Conservation (phyloP, 169 alveolate species). For the Pseudocohnilembus persalinus region DNA sequence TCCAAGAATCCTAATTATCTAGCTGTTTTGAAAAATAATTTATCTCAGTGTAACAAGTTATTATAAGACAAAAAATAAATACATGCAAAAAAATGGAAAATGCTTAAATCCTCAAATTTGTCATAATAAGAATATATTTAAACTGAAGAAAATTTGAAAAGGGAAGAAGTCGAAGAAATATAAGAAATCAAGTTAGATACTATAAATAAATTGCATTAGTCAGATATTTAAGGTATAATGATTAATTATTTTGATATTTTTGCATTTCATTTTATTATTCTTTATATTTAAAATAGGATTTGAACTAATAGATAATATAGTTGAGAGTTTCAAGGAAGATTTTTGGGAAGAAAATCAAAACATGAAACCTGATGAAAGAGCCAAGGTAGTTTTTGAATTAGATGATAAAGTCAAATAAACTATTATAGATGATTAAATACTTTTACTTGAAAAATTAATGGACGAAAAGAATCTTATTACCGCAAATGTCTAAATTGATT, state of each 20-base stretch:
- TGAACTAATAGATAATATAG: neutral
- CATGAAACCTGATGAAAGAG: neutral
- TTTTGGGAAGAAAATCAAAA: neutral
- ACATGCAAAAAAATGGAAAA: slow-evolving; percentile 8
- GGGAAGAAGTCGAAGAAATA: slow-evolving; percentile 12
- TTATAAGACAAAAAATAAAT: slow-evolving; percentile 4
- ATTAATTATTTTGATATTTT: neutral
- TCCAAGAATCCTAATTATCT: neutral
- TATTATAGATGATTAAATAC: slow-evolving; percentile 13
- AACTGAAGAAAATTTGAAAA: slow-evolving; percentile 20
- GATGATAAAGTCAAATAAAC: neutral
- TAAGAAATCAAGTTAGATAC: slow-evolving; percentile 16
- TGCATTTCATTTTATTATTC: neutral
- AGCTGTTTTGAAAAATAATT: slow-evolving; percentile 9
- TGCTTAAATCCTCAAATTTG: neutral
- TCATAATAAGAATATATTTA: slow-evolving; percentile 17
- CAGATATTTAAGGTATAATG: slow-evolving; percentile 12
- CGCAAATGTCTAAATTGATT: neutral
- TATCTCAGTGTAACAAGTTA: slow-evolving; percentile 6
- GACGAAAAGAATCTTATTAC: slow-evolving; percentile 18
- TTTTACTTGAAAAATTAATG: slow-evolving; percentile 10
- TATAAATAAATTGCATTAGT: slow-evolving; percentile 2
- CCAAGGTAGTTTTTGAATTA: neutral
- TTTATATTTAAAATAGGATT: neutral
- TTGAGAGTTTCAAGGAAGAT: neutral